Conservation (phyloP, 164 flowering plant genomes). For the Sextonia rubra region DNA sequence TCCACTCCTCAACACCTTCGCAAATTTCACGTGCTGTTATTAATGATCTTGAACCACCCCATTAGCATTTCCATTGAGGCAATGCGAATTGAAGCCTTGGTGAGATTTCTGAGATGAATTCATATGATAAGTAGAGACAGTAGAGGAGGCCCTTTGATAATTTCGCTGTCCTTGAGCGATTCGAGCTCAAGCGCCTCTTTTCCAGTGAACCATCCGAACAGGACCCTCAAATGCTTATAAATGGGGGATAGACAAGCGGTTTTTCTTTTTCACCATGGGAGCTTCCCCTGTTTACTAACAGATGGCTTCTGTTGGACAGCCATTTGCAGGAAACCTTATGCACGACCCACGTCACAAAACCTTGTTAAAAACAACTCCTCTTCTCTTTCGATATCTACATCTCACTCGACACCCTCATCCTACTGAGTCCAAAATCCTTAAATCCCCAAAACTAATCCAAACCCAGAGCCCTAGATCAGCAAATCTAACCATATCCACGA, state of each 20-base stretch:
- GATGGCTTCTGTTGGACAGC: slow-evolving; percentile 36
- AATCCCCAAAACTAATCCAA: too few species aligned
- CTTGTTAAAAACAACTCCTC: too few species aligned
- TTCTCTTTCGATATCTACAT: too few species aligned
- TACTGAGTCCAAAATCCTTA: too few species aligned
- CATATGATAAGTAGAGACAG: slow-evolving; percentile 38
- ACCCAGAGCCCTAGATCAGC: too few species aligned
- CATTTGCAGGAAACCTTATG: slow-evolving; percentile 61
- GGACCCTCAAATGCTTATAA: slow-evolving; percentile 51
- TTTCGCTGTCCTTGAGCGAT: slow-evolving; percentile 58
- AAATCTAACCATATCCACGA: too few species aligned
- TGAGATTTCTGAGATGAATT: neutral
- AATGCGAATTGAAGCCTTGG: neutral
- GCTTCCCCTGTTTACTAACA: slow-evolving; percentile 30
- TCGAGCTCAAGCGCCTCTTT: slow-evolving; percentile 86
- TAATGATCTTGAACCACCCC: neutral
- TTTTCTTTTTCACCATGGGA: slow-evolving; percentile 93
- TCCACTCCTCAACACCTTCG: slow-evolving; percentile 54
- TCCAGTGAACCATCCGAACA: slow-evolving; percentile 92
- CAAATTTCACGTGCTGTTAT: slow-evolving; percentile 22
- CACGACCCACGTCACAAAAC: too few species aligned
- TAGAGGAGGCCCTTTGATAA: slow-evolving; percentile 58
- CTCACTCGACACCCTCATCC: too few species aligned
- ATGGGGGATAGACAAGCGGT: slow-evolving; percentile 72
- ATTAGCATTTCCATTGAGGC: slow-evolving; percentile 1